Evolutionary conservation across 169 alveolate genomes (phyloP), one percentile per base, ranked within the genome.

Genomic region (Plasmodium vivax): DNA sequence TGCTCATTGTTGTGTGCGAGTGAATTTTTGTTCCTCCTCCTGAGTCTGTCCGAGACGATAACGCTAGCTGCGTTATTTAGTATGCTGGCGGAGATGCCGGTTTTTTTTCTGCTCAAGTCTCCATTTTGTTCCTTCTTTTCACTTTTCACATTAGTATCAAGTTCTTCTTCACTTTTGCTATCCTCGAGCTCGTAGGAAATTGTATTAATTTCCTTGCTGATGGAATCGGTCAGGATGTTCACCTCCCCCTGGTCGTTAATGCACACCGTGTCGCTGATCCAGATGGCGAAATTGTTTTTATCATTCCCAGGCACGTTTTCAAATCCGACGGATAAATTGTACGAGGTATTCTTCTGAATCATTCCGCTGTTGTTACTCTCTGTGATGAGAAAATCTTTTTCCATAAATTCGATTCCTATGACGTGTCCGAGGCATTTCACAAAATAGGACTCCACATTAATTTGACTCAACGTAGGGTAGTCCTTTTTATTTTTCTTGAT

Each of bases 251-350:
- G 95, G 0, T 73, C 83, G 32, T 98, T 85, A 34, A 97, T 95
- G 74, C 72, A 96, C 6, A 97, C 98, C 3, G 99, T 97, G 84
- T 97, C 99, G 47, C 98, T 97, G n/a, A 97, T 92, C 99, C 99
- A 97, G 5, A 97, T 96, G 34, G 99, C 98, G 68, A 95, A 97
- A 83, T 77, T 95, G 68, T 94, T 96, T 14, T 95, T 96, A 10
- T 95, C 97, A 19, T 85, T 79, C 32, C 85, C 85, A 3, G 75
- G 95, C 19, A 97, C 92, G 82, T 97, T 96, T 71, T 95, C 96
- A 92, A 97, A 97, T 2, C 98, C 99, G 8, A 97, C 94, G 1
- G 98, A 96, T 56, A 97, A 71, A 84, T 97, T 96, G 74, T 97
- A 97, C 14, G 98, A 95, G 97, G 97, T 97, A 75, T 97, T 97